Evolutionary conservation across 768 basidiomycete species (phyloP), one percentile per base, ranked within the genome.

Genomic region (Tylopilus balloui): DNA sequence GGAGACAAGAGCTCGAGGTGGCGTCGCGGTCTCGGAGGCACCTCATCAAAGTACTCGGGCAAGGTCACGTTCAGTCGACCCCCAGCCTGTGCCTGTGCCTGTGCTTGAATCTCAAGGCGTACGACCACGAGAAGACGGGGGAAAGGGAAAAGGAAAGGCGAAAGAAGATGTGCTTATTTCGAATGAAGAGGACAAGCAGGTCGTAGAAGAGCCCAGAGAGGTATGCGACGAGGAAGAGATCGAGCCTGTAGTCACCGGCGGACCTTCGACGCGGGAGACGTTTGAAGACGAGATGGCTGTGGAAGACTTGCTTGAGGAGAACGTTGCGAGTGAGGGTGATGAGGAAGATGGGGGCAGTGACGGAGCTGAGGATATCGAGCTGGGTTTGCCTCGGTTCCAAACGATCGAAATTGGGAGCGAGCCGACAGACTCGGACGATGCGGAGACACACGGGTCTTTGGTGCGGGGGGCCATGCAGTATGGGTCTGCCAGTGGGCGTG

Each of bases 341-440:
- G 36, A 1, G 11, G 21, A 3, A 6, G 20, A 40, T 6, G 2
- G 27, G 21, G 40, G 4, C 10, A 12, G 15, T 3, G 43, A 46
- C 2, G 23, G 24, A 2, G 42, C 35, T 6, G 43, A 24, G 0
- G 42, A 45, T 10, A 3, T 19, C 4, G 6, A 35, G 12, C 3
- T 34, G 0, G 42, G 23, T 17, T 17, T 61, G 12, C 52, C 57
- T 4, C 53, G 17, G 10, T 53, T 14, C 36, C 53, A 64, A 31
- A 53, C 47, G 1, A 3, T 57, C 3, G 47, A 57, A 6, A 34
- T 47, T 10, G 44, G 4, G 24, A 37, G n/a, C 24, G 43, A 49
- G 8, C 56, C 62, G 15, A 55, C 53, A 3, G 65, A 68, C 27
- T 65, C 62, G 14, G 67, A 69, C 37, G 65, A 67, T 24, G 57